Evolutionary conservation across 805 yeast species (phyloP).

Genomic region (Cyberlindnera mississippiensis): DNA sequence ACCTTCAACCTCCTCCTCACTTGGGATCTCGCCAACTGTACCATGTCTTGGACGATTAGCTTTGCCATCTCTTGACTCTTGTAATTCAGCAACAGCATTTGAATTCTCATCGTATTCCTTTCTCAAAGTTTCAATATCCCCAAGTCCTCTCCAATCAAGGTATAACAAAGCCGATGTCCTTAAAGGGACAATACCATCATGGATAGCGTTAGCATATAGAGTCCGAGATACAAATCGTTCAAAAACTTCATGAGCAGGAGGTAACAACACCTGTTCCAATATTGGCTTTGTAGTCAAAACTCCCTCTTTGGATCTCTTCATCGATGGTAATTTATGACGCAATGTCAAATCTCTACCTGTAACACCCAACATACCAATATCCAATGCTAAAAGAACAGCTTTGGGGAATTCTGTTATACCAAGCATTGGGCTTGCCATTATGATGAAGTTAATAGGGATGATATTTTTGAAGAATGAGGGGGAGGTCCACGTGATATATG

Average conservation of each 20-base stretch:
- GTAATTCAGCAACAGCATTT: conserved; percentile 3
- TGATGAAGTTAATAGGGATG: conserved; percentile 72
- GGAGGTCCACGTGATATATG: conserved; percentile 55
- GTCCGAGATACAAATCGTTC: conserved; percentile 67
- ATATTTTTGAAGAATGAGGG: conserved; percentile 67
- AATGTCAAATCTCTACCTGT: conserved; percentile 91
- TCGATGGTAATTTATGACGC: conserved; percentile 33
- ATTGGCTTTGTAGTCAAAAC: conserved; percentile 49
- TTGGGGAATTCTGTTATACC: conserved; percentile 90
- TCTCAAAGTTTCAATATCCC: conserved; percentile 39
- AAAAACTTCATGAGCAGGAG: conserved; percentile 64
- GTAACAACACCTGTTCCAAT: conserved; percentile 68
- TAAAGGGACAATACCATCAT: conserved; percentile 95
- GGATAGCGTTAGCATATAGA: conserved; percentile 80
- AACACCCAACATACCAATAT: conserved; percentile 85
- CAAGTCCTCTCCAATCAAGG: conserved; percentile 77
- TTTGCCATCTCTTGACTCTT: not conserved
- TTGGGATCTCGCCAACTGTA: conserved; percentile 15
- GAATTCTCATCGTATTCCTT: conserved; percentile 17
- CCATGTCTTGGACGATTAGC: conserved; percentile 27
- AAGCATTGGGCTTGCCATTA: conserved; percentile 83
- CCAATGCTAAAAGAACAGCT: conserved; percentile 77
- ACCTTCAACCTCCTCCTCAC: conserved; percentile 4
- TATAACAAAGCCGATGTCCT: conserved; percentile 84
- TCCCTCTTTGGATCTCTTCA: conserved; percentile 13